These are phyloP conservation scores for Candolleomyces eurysporus DNA, from an alignment of 768 basidiomycete genomes.

Conservation along the genomic window DNA sequence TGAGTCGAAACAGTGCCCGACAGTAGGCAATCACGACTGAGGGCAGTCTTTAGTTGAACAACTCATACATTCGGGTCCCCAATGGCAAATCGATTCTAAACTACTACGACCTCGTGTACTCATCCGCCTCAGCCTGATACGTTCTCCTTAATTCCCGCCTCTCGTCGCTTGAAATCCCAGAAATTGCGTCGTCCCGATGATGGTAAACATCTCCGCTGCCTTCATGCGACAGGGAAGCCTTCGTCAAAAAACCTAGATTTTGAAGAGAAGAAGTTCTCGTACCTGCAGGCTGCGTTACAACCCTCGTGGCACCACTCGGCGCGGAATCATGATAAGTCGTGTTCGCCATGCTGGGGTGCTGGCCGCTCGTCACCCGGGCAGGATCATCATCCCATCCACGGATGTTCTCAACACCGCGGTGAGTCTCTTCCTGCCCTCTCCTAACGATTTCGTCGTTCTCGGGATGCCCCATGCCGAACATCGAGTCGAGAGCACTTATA, in stretches of 20 bases:
- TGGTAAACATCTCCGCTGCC: slow-evolving; percentile 13
- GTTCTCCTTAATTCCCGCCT: slow-evolving; percentile 12
- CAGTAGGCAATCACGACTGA: too few relatives aligned
- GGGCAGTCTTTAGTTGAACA: too few relatives aligned
- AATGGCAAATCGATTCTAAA: background rate
- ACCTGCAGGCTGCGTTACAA: too few relatives aligned
- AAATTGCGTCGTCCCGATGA: slow-evolving; percentile 23
- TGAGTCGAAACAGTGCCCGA: too few relatives aligned
- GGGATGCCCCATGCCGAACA: background rate
- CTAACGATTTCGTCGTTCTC: background rate
- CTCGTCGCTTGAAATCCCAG: slow-evolving; percentile 14
- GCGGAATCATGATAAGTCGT: background rate
- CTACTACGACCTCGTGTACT: background rate
- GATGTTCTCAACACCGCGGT: background rate
- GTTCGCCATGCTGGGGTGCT: background rate
- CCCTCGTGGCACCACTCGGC: too few relatives aligned
- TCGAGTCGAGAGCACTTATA: background rate
- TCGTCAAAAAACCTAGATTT: background rate
- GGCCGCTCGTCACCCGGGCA: background rate
- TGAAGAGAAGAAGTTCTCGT: background rate
- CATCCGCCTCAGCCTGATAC: background rate
- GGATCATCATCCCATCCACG: background rate
- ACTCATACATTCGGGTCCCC: background rate
- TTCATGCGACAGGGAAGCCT: background rate
- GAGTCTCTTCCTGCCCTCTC: background rate